Base-by-base conservation (phyloP, 257 asterid species). In the Jacaranda copaia region DNA sequence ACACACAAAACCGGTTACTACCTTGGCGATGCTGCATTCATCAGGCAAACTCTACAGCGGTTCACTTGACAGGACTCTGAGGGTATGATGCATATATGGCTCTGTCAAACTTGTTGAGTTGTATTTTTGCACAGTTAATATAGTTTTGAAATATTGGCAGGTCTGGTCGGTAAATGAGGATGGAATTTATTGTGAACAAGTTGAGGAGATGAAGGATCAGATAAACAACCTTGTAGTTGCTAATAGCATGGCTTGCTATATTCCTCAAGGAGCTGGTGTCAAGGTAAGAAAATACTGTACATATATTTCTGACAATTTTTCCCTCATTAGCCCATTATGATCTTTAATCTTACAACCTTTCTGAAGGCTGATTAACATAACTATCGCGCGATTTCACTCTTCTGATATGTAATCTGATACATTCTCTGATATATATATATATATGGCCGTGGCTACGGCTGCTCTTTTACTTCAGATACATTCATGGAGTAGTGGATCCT, bases 201-300 rank as follows among this genome's bases (percentile, higher is more conserved):
- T 91, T 68, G 84, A 89, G 63, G 96, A 91, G 84, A 87, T 84
- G 91, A 93, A 93, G 88, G 98, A 91, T 81, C 94, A 82, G 38
- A 84, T 91, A 62, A 85, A 81, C 81, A 85, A 79, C 79, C 79
- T 93, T 9, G 87, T 89, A 5, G 90, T 89, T 74, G 86, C 97
- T 60, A 88, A 79, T 57, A 89, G 84, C 83, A 69, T 89, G 12
- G 87, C 89, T 11, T 93, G 94, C 86, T 93, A 87, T 75, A 86
- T 90, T 79, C 92, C 97, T 76, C 97, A 93, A 77, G 97, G 98
- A 79, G 82, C 85, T 45, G 98, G 97, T 16, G 70, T 91, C 79
- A 93, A 89, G 96, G 98, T 89, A 84, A 25, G 49, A 62, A 73
- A 42, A 68, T 14, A 12, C 6, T 6, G 19, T 11, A 7, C 8